Base-by-base conservation (phyloP, 805 yeast species). In the Maudiozyma bulderi region DNA sequence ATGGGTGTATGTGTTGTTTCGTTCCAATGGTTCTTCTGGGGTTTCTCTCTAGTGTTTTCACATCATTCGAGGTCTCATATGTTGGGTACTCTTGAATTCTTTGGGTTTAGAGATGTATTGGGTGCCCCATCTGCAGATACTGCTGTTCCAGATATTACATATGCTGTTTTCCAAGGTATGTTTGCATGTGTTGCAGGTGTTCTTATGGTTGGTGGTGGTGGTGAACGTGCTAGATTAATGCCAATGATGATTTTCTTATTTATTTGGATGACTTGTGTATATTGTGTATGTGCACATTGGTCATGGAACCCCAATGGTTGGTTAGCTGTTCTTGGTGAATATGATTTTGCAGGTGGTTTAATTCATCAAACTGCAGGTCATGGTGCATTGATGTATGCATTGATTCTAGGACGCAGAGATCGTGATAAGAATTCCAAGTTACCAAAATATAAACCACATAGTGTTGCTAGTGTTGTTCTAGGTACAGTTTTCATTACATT, bases 11-110 rank as follows among this genome's bases (percentile, higher is more conserved):
- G 93, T 57, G 72, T 91, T 33, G 81, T 89, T 7, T 70, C 85
- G 1, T 88, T 93, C 78, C 96, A 93, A 68, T 91, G 99, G 98
- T 93, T 89, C 70, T 90, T 89, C 73, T 89, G 97, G 96, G 99
- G 98, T 54, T 91, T 86, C 69, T 86, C 97, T 11, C 75, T 93
- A 50, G 83, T 88, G 15, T 91, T 91, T 65, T 75, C 91, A 29
- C 86, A 83, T 63, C 70, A 74, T 50, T 81, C 79, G 13, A 64
- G 65, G 44, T 77, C 80, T 44, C 76, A 86, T 11, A 85, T 89
- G 68, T 73, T 88, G 56, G 99, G 99, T 49, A 78, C 87, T 52
- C 73, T 91, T 64, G 77, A 77, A 59, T 83, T 86, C 69, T 88
- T 91, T 64, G 82, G 89, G 54, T 74, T 91, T 61, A 84, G 75